A percentile compares a stretch with the other conserved stretches of the same genome.
phyloP scores from a whole-genome alignment of 2,329 filamentous ascomycete species.

The Bipolaris cookei region DNA sequence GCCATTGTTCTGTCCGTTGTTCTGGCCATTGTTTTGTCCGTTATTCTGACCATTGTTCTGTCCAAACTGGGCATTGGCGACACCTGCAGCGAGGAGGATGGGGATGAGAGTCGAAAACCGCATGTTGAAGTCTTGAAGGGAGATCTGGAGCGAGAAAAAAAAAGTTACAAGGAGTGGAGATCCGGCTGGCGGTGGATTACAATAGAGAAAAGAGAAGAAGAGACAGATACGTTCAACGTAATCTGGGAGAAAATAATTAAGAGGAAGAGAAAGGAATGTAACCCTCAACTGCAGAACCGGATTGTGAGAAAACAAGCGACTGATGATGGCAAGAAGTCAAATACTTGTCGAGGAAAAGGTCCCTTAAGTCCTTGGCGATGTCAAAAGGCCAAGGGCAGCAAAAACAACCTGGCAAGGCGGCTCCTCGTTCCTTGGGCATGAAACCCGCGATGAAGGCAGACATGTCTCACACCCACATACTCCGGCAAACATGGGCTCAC shows the following conservation, averaged over 20 bases:
- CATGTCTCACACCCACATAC: constrained; percentile 46
- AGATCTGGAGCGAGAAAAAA: constrained; percentile 26
- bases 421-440: constrained; percentile 45
- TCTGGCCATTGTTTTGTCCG: constrained; percentile 16
- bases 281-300: constrained; percentile 45
- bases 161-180: constrained; percentile 42
- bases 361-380: constrained; percentile 47
- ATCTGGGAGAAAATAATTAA: constrained; percentile 45
- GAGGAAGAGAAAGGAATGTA: constrained; percentile 51
- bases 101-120: constrained; percentile 45
- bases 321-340: constrained; percentile 41
- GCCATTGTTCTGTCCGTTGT: constrained; percentile 22
- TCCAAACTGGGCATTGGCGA: constrained; percentile 43
- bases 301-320: constrained; percentile 38
- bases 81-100: constrained; percentile 44
- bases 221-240: constrained; percentile 52
- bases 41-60: constrained; percentile 22
- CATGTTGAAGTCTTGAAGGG: constrained; percentile 34
- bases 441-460: constrained; percentile 50
- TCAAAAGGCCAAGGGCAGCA: constrained; percentile 15
- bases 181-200: constrained; percentile 50
- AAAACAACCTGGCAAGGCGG: constrained; percentile 36
- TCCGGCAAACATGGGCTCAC: constrained; percentile 34
- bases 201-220: constrained; percentile 27
- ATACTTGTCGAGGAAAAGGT: constrained; percentile 34